Evolutionary conservation across 352 stramenopile species (phyloP).

Genomic region (Globisporangium canariense): DNA sequence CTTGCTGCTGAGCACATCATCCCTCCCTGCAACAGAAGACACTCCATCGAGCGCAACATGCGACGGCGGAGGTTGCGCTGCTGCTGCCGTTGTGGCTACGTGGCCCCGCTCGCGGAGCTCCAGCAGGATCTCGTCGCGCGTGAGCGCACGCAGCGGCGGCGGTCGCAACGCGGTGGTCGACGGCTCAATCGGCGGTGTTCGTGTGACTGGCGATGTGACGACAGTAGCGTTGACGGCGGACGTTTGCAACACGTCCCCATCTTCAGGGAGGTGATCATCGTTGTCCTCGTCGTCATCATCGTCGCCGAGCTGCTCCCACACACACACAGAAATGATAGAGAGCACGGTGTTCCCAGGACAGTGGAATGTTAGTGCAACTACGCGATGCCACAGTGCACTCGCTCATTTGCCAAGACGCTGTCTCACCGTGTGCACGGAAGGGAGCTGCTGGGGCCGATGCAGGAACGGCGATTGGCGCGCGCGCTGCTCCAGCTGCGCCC

Average conservation of each 20-base stretch:
- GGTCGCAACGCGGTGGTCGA: not conserved
- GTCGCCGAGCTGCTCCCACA: conserved; percentile 15
- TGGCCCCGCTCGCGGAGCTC: conserved; percentile 22
- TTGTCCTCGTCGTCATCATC: conserved; percentile 9
- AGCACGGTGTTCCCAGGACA: conserved; percentile 4
- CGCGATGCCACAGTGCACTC: not conserved
- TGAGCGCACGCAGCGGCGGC: conserved; percentile 38
- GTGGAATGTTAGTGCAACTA: not conserved
- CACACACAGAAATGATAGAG: not conserved
- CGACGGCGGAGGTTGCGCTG: not conserved
- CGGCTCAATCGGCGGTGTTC: not conserved
- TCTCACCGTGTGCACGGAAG: conserved; percentile 35
- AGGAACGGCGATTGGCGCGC: conserved; percentile 40
- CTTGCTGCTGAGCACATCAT: not conserved
- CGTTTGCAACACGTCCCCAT: conserved; percentile 3
- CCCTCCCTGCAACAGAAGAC: not conserved
- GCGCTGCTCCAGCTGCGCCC: conserved; percentile 56
- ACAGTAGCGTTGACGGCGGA: not conserved
- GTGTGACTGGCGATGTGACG: not conserved
- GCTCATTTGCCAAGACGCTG: not conserved
- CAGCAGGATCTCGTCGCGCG: conserved; percentile 49
- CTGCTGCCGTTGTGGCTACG: not conserved
- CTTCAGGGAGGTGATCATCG: not conserved
- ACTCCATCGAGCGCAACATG: not conserved
- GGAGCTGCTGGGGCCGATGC: conserved; percentile 44